Percentiles rank a stretch among this genome's conserved stretches.
Evolutionary conservation across 495 filamentous ascomycete genomes (phyloP).

Genomic region (Friedmanniomyces endolithicus): DNA sequence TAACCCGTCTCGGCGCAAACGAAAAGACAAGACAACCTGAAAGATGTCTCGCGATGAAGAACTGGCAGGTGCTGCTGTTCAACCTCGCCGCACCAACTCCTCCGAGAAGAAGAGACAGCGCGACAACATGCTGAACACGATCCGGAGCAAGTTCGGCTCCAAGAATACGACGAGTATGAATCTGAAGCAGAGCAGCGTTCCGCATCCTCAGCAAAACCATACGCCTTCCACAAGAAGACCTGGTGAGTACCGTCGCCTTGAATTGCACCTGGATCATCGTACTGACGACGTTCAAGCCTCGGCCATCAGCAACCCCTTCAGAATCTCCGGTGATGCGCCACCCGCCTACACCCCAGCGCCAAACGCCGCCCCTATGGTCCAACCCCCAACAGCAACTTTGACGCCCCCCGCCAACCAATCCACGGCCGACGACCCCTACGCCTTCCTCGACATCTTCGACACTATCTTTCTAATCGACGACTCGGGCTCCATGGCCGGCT

Average conservation of each 20-base stretch:
- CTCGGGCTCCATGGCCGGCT: conserved; percentile 72
- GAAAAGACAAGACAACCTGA: not conserved
- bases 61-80: not conserved
- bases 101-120: not conserved
- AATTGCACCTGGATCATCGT: not conserved
- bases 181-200: not conserved
- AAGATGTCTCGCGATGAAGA: not conserved
- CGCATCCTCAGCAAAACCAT: not conserved
- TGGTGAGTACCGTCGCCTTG: conserved; percentile 15
- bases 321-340: conserved; percentile 30
- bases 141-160: conserved; percentile 5
- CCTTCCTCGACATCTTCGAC: conserved; percentile 80
- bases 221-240: conserved; percentile 26
- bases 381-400: conserved; percentile 6
- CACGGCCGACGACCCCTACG: conserved; percentile 53
- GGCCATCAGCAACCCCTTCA: not conserved
- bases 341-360: conserved; percentile 35
- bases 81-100: conserved; percentile 4
- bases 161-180: not conserved
- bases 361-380: conserved; percentile 11
- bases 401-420: conserved; percentile 9
- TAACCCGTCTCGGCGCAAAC: not conserved
- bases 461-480: conserved; percentile 93
- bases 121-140: not conserved
- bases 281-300: not conserved